These are phyloP conservation scores for Stachybotrys chlorohalonatus DNA, from an alignment of 2,329 filamentous ascomycete species.

Conservation along the genomic window DNA sequence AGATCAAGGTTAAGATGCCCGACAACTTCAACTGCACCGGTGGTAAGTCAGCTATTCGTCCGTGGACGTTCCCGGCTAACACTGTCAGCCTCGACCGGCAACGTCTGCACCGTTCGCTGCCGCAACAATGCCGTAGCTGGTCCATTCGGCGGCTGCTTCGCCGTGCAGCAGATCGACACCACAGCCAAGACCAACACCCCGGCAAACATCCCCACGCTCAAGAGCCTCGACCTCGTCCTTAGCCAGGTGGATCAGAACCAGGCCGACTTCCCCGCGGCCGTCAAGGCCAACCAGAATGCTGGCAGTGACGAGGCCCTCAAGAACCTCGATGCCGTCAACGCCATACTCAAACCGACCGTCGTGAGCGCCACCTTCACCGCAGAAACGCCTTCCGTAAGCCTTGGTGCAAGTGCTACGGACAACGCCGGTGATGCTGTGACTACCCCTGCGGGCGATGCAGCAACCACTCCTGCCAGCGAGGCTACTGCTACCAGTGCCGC, in stretches of 20 bases:
- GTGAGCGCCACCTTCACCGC: constrained; percentile 19
- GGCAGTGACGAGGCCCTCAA: constrained; percentile 16
- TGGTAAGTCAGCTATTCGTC: constrained; percentile 22
- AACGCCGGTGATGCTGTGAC: neutral
- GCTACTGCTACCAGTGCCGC: constrained; percentile 7
- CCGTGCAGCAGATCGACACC: constrained; percentile 44
- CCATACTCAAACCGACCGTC: constrained; percentile 20
- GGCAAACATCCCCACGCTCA: constrained; percentile 33
- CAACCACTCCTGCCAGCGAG: constrained; percentile 5
- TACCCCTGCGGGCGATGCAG: too few relatives aligned
- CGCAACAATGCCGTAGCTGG: constrained; percentile 48
- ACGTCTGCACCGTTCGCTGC: constrained; percentile 50
- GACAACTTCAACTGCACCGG: constrained; percentile 38
- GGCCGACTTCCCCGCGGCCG: constrained; percentile 32
- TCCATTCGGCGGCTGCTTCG: constrained; percentile 49
- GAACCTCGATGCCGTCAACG: constrained; percentile 28
- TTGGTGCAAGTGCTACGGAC: constrained; percentile 2
- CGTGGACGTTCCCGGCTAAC: neutral
- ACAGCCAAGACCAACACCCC: constrained; percentile 31
- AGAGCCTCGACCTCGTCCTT: constrained; percentile 33
- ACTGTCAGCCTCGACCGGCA: constrained; percentile 40
- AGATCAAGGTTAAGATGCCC: constrained; percentile 46
- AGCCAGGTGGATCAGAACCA: constrained; percentile 42
- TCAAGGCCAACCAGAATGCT: constrained; percentile 33
- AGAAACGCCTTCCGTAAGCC: constrained; percentile 20